phyloP scores from a whole-genome alignment of 2,329 filamentous ascomycete species.

The Ascocoryne sarcoides region DNA sequence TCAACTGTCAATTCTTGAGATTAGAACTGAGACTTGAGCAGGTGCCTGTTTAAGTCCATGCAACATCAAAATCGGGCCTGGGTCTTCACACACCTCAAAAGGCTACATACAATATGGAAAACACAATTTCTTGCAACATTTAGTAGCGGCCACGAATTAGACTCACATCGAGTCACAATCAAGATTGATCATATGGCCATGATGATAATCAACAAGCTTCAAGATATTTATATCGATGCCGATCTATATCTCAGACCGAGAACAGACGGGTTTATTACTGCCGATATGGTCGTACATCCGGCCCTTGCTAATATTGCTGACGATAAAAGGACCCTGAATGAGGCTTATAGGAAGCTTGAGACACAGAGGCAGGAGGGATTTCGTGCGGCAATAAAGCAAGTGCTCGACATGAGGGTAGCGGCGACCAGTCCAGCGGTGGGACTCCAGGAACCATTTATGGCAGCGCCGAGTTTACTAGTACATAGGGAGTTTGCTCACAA shows the following conservation, averaged over 20 bases:
- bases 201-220: slow-evolving; percentile 17
- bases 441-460: slow-evolving; percentile 12
- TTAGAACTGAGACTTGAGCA: background rate
- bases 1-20: background rate
- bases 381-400: background rate
- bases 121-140: slow-evolving; percentile 7
- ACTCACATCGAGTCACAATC: slow-evolving; percentile 13
- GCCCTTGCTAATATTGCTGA: slow-evolving; percentile 3
- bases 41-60: slow-evolving; percentile 12
- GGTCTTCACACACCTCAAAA: slow-evolving; percentile 12
- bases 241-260: slow-evolving; percentile 12
- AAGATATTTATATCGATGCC: slow-evolving; percentile 15
- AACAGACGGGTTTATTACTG: slow-evolving; percentile 13
- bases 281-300: slow-evolving; percentile 7
- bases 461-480: slow-evolving; percentile 8
- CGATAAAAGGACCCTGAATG: slow-evolving; percentile 7
- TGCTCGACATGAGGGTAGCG: slow-evolving; percentile 5
- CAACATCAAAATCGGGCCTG: slow-evolving; percentile 13
- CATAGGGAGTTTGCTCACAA: slow-evolving; percentile 16
- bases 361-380: slow-evolving; percentile 1
- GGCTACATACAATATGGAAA: slow-evolving; percentile 16
- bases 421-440: background rate
- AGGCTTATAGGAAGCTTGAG: slow-evolving; percentile 1
- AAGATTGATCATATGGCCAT: slow-evolving; percentile 16
- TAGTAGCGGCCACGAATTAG: slow-evolving; percentile 8